Evolutionary conservation across 768 basidiomycete genomes (phyloP).

Genomic region (Clitopilus hobsonii): DNA sequence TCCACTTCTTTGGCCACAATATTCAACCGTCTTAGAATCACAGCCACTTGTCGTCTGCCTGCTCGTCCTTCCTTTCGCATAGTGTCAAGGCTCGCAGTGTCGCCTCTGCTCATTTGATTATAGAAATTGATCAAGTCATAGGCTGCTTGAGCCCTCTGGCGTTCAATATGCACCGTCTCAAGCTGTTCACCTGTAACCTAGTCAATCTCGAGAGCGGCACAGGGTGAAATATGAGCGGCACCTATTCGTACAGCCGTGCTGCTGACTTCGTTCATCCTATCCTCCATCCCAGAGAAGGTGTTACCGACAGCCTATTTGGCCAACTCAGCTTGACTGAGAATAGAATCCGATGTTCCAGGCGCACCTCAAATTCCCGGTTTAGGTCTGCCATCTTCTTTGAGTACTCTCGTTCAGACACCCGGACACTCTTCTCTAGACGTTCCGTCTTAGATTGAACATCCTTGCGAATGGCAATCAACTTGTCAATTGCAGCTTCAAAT

Average conservation of each 20-base stretch:
- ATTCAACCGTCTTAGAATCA: slow-evolving; percentile 78
- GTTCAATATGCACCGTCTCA: slow-evolving; percentile 88
- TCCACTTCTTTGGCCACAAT: slow-evolving; percentile 94
- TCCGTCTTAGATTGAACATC: slow-evolving; percentile 90
- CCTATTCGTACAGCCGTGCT: slow-evolving; percentile 93
- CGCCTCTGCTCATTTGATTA: slow-evolving; percentile 83
- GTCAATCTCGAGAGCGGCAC: not conserved
- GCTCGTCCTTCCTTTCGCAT: slow-evolving; percentile 86
- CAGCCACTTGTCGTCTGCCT: slow-evolving; percentile 84
- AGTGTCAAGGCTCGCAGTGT: slow-evolving; percentile 68
- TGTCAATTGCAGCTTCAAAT: slow-evolving; percentile 89
- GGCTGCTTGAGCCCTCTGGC: slow-evolving; percentile 90
- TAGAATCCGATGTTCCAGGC: slow-evolving; percentile 13
- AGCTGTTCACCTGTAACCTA: slow-evolving; percentile 78
- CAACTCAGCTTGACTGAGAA: not conserved
- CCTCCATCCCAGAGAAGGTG: slow-evolving; percentile 88
- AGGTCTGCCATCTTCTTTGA: slow-evolving; percentile 91
- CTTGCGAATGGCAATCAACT: slow-evolving; percentile 78
- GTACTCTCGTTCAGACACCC: slow-evolving; percentile 88
- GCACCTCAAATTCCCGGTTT: slow-evolving; percentile 89
- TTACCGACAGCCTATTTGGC: slow-evolving; percentile 70
- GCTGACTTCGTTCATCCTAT: slow-evolving; percentile 88
- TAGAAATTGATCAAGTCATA: slow-evolving; percentile 93
- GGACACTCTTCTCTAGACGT: slow-evolving; percentile 88
- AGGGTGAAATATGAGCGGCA: slow-evolving; percentile 16